These are phyloP conservation scores for Phytophthora multivora DNA, from an alignment of 352 stramenopile genomes.

Conservation along the genomic window DNA sequence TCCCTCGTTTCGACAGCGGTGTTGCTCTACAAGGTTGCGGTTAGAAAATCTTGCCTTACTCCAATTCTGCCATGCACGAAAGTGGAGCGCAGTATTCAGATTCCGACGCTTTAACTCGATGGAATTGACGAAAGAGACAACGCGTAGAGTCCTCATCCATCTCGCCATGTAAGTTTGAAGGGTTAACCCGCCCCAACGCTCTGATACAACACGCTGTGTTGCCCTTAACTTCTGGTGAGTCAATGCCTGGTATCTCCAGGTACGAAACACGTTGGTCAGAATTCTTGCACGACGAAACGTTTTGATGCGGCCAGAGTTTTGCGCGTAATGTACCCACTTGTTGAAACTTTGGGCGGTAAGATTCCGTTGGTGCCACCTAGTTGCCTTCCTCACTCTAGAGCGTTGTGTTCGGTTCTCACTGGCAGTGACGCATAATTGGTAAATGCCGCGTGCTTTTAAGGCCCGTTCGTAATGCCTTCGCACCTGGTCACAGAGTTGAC, in stretches of 20 bases:
- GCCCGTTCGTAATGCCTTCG: conserved; percentile 9
- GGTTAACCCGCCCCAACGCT: background rate
- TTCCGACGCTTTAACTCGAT: conserved; percentile 9
- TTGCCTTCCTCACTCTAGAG: conserved; percentile 4
- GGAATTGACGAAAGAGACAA: conserved; percentile 4
- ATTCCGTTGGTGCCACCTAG: conserved; percentile 21
- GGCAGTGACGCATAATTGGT: conserved; percentile 2
- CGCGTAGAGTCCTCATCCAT: conserved; percentile 14
- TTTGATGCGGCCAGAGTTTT: background rate
- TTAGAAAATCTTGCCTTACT: background rate
- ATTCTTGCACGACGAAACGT: conserved; percentile 9
- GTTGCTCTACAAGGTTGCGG: conserved; percentile 5
- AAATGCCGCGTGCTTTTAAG: conserved; percentile 8
- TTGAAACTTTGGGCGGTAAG: conserved; percentile 3
- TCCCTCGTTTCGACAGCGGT: conserved; percentile 1
- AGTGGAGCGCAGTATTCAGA: conserved; percentile 9
- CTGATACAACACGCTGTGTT: conserved; percentile 12
- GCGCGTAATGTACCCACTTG: conserved; percentile 4
- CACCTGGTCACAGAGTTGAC: conserved; percentile 6
- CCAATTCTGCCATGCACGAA: conserved; percentile 22
- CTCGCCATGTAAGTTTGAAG: conserved; percentile 11
- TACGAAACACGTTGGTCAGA: background rate
- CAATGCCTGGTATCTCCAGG: conserved; percentile 3
- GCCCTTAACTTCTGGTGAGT: background rate
- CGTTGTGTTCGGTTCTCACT: background rate